Percentiles rank a stretch among this genome's conserved stretches.
Evolutionary conservation across 495 filamentous ascomycete species (phyloP).

Genomic region (Aspergillus wentii): DNA sequence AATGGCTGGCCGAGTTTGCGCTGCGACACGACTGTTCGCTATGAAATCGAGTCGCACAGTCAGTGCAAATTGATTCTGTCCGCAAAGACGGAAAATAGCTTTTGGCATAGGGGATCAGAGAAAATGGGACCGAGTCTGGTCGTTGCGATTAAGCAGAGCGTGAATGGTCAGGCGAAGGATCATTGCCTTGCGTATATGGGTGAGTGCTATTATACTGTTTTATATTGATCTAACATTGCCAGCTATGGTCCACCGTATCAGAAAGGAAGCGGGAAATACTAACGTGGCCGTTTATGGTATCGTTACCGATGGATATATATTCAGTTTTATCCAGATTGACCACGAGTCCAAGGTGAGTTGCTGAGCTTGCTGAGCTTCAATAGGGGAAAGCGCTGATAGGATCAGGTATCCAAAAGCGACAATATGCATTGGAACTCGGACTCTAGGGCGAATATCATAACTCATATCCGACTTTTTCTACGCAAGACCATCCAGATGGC

Average conservation of each 20-base stretch:
- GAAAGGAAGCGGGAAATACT: not conserved
- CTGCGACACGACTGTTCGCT: too few relatives aligned
- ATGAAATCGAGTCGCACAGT: slow-evolving; percentile 9
- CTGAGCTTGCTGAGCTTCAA: too few relatives aligned
- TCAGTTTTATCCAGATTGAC: not conserved
- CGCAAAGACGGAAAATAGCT: not conserved
- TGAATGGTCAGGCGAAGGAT: not conserved
- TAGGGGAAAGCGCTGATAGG: too few relatives aligned
- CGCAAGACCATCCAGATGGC: too few relatives aligned
- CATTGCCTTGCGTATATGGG: not conserved
- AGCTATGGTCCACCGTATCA: not conserved
- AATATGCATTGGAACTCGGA: too few relatives aligned
- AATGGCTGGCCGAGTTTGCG: too few relatives aligned
- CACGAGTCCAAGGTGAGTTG: not conserved
- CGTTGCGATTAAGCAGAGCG: not conserved
- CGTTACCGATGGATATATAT: not conserved
- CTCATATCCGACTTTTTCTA: too few relatives aligned
- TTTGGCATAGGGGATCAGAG: not conserved
- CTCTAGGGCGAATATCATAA: too few relatives aligned
- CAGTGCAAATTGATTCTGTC: too few relatives aligned
- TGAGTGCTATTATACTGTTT: not conserved
- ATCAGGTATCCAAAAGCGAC: too few relatives aligned
- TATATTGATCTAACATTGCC: not conserved
- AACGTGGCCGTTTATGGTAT: not conserved
- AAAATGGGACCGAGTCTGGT: not conserved